These are phyloP conservation scores for Gastrolobium villosum DNA, from an alignment of 306 rosid species.

Conservation along the genomic window DNA sequence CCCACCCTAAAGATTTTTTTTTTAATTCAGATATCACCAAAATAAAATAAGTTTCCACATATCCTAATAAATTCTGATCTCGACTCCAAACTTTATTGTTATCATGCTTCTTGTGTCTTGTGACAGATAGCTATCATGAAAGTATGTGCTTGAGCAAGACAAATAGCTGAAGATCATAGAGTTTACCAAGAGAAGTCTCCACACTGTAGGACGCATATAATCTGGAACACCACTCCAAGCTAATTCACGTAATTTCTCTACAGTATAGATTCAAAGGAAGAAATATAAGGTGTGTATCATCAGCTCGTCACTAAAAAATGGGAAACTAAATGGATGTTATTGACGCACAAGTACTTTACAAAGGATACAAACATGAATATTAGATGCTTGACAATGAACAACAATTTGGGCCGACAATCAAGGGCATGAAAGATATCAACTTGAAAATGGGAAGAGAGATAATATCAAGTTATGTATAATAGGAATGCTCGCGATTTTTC, in stretches of 20 bases:
- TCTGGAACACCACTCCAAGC: conserved; percentile 98
- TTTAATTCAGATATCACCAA: conserved; percentile 22
- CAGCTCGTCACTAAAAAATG: conserved; percentile 24
- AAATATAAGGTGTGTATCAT: conserved; percentile 36
- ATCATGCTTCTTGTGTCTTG: neutral
- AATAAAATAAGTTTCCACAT: conserved; percentile 39
- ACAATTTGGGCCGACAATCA: conserved; percentile 25
- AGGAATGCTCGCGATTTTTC: conserved; percentile 15
- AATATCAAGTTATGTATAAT: neutral
- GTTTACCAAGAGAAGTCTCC: conserved; percentile 98
- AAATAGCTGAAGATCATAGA: conserved; percentile 26
- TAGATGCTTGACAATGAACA: conserved; percentile 22
- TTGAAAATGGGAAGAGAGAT: neutral
- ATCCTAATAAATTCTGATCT: conserved; percentile 23
- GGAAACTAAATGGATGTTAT: conserved; percentile 29
- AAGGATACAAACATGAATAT: conserved; percentile 27
- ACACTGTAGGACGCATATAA: conserved; percentile 90
- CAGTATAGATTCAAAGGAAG: conserved; percentile 46
- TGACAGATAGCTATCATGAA: conserved; percentile 31
- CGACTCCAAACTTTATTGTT: conserved; percentile 8
- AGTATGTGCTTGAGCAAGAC: conserved; percentile 16
- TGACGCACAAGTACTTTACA: neutral
- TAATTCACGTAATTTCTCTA: conserved; percentile 92
- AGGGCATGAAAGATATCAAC: conserved; percentile 10
- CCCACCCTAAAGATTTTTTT: neutral